These are phyloP conservation scores for Lachancea dasiensis DNA, from an alignment of 805 yeast species.

Conservation along the genomic window DNA sequence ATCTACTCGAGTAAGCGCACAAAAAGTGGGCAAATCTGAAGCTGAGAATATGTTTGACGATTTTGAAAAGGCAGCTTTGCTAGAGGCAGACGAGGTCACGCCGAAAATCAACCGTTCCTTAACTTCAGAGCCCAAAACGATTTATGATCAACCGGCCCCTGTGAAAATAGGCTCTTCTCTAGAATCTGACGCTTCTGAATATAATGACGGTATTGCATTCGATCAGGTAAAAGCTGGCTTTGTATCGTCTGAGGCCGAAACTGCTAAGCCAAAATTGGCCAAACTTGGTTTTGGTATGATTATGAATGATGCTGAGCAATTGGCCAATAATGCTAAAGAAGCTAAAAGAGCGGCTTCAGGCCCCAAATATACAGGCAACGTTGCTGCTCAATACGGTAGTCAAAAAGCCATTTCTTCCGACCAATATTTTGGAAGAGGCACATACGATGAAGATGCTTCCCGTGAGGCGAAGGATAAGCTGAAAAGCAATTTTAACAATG, in stretches of 20 bases:
- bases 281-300: constrained; percentile 89
- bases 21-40: constrained; percentile 49
- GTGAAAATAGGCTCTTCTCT: constrained; percentile 35
- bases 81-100: constrained; percentile 60
- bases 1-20: constrained; percentile 49
- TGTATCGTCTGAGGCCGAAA: constrained; percentile 32
- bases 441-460: constrained; percentile 70
- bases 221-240: constrained; percentile 17
- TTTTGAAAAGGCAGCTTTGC: constrained; percentile 71
- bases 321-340: constrained; percentile 37
- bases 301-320: constrained; percentile 48
- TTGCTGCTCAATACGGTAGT: constrained; percentile 69
- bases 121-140: constrained; percentile 3
- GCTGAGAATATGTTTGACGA: constrained; percentile 50
- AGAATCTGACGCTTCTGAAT: constrained; percentile 12
- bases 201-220: constrained; percentile 15
- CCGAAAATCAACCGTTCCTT: neutral
- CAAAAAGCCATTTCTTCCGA: constrained; percentile 96
- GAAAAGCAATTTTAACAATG: constrained; percentile 67
- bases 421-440: constrained; percentile 85
- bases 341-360: constrained; percentile 42
- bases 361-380: constrained; percentile 66
- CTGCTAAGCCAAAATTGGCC: constrained; percentile 65
- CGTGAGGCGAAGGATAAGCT: constrained; percentile 78
- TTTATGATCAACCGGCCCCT: constrained; percentile 33